Percentiles rank a stretch among this genome's conserved stretches.
phyloP scores from a whole-genome alignment of 768 basidiomycete genomes.

The Botryobasidium botryosum region DNA sequence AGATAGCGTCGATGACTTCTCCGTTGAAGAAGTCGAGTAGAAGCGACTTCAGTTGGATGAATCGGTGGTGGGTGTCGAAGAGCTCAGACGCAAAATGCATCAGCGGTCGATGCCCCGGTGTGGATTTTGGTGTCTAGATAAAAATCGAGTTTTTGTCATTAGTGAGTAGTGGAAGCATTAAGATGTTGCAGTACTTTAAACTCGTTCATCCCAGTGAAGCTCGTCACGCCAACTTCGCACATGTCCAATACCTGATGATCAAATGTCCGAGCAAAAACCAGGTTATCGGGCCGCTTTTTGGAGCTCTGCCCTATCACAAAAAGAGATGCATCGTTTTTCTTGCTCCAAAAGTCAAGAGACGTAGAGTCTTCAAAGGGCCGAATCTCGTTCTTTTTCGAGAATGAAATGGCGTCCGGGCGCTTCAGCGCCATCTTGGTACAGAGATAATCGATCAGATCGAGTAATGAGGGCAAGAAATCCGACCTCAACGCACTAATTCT shows the following conservation, averaged over 20 bases:
- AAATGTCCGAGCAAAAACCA: conserved; percentile 76
- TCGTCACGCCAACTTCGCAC: conserved; percentile 84
- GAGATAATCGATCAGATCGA: not conserved
- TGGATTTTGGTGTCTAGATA: conserved; percentile 65
- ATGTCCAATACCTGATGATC: conserved; percentile 80
- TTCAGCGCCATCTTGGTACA: conserved; percentile 76
- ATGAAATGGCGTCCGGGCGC: conserved; percentile 76
- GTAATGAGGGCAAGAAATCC: not conserved
- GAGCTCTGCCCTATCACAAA: conserved; percentile 82
- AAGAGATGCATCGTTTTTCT: conserved; percentile 87
- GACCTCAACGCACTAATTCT: conserved; percentile 49
- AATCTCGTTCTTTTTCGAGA: conserved; percentile 83
- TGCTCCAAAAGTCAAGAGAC: conserved; percentile 82
- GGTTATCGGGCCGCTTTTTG: conserved; percentile 82
- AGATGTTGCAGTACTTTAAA: conserved; percentile 46
- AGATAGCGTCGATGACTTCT: conserved; percentile 67
- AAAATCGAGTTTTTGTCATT: too few relatives aligned
- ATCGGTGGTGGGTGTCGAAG: conserved; percentile 88
- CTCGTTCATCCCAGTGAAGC: conserved; percentile 56
- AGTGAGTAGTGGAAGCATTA: not conserved
- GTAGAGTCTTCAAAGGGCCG: conserved; percentile 76
- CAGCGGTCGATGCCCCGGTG: conserved; percentile 76
- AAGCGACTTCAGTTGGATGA: conserved; percentile 79
- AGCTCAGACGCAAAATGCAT: conserved; percentile 93
- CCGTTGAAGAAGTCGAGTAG: conserved; percentile 81